Evolutionary conservation across 1,284 basidiomycete species (phyloP), one percentile per base, ranked within the genome.

Genomic region (Inonotus hispidus): DNA sequence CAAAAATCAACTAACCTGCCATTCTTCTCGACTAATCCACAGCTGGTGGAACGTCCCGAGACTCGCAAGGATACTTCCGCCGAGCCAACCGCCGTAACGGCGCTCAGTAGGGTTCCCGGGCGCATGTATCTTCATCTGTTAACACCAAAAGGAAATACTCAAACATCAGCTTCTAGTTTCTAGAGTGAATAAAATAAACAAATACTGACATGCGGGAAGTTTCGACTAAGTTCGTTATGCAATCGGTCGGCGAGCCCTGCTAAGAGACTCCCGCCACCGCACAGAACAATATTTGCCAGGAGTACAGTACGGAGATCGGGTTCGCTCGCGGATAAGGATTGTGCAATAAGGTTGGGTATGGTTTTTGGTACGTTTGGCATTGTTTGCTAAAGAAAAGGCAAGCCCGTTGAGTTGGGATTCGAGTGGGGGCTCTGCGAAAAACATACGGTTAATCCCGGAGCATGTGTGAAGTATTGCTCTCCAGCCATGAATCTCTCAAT

Each of bases 1-100:
- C 16, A 45, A 37, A 45, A 47, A 29, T 35, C 16, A 54, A 75
- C 83, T 41, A 62, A 89, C 92, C 81, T 91, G 84, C 87, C 92
- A 95, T 70, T 96, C 93, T 72, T 95, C 92, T 70, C 81, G 85
- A 70, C 91, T 93, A 69, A 95, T 92, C 93, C 93, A 95, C 41
- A 95, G 76, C 69, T 98, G 95, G 73, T 98, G 95, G 82, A 98
- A 98, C 14, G 94, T 96, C 29, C 95, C 95, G 69, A 98, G 75
- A 69, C 91, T 94, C 0, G 90, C 93, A 59, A 98, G 79, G 66
- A 98, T 95, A 66, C 91, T 93, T 27, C 95, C 95, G 16, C 95
- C 95, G 7, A 98, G 78, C 95, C 95, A 98, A 16, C 88, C 87
- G 11, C 92, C 89, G 71, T 92, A 96, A 63, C 89, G 83, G 53